These are phyloP conservation scores for Xylariaceae sp. DNA, from an alignment of 2,329 filamentous ascomycete species.

Conservation along the genomic window DNA sequence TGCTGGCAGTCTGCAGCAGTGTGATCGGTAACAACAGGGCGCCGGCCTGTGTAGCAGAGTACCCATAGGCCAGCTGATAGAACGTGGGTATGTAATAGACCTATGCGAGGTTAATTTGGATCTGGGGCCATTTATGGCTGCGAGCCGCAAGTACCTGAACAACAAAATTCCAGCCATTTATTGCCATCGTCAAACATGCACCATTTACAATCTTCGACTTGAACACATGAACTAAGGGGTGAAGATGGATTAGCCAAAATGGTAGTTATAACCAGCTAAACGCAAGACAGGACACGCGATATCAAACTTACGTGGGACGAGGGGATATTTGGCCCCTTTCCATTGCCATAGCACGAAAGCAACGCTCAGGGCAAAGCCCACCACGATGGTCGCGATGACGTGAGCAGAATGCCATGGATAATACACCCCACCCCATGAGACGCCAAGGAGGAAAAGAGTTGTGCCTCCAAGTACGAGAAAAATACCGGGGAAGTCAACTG, in stretches of 20 bases:
- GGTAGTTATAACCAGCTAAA: too few relatives aligned
- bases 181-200: constrained; percentile 52
- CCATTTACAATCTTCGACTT: constrained; percentile 50
- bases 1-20: constrained; percentile 43
- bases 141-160: constrained; percentile 40
- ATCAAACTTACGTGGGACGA: constrained; percentile 39
- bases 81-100: constrained; percentile 43
- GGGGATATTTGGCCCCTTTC: constrained; percentile 44
- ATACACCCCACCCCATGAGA: constrained; percentile 58
- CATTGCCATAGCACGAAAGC: constrained; percentile 52
- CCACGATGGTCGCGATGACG: constrained; percentile 50
- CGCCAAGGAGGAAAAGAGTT: constrained; percentile 43
- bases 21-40: constrained; percentile 41
- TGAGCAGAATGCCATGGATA: constrained; percentile 53
- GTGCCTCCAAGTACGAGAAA: constrained; percentile 43
- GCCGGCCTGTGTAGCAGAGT: constrained; percentile 39
- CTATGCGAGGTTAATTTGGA: too few relatives aligned
- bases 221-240: constrained; percentile 47
- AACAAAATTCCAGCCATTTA: constrained; percentile 58
- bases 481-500: constrained; percentile 48
- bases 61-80: constrained; percentile 44
- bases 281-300: not conserved
- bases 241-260: constrained; percentile 9
- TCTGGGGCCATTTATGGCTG: too few relatives aligned
- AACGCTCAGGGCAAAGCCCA: constrained; percentile 45